phyloP scores from a whole-genome alignment of 345 rosid species.

The Hibiscus tridactylites region DNA sequence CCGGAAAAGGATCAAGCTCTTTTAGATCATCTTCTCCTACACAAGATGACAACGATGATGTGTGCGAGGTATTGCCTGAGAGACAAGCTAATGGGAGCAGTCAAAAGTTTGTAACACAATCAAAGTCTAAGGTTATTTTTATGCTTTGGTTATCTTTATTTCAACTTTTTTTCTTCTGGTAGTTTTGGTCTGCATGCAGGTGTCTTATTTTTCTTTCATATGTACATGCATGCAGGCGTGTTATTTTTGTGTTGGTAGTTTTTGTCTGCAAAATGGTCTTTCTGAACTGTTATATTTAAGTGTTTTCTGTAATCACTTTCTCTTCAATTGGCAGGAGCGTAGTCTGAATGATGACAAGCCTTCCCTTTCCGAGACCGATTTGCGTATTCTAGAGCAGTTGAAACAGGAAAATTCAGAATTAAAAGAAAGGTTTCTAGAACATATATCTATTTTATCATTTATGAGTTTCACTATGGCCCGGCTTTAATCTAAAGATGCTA shows the following conservation, averaged over 20 bases:
- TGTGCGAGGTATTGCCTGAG: slow-evolving; percentile 12
- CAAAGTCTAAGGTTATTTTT: slow-evolving; percentile 30
- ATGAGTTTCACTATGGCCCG: background rate
- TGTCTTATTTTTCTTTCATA: background rate
- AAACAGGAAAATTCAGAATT: slow-evolving; percentile 52
- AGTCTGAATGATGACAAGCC: slow-evolving; percentile 1
- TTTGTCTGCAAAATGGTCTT: background rate
- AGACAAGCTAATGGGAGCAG: slow-evolving; percentile 17
- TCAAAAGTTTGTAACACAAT: background rate
- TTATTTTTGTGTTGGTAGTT: background rate
- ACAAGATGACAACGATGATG: slow-evolving; percentile 28
- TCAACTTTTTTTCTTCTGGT: background rate
- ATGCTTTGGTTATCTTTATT: background rate
- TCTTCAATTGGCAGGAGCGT: slow-evolving; percentile 24
- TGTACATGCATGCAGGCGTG: background rate
- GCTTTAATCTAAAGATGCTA: background rate
- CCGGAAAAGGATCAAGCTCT: slow-evolving; percentile 22
- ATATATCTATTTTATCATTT: background rate
- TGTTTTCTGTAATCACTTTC: background rate
- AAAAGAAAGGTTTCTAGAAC: slow-evolving; percentile 40
- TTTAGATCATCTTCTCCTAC: slow-evolving; percentile 16
- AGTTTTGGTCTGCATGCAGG: background rate
- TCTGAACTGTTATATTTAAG: background rate
- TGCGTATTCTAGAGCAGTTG: slow-evolving; percentile 26
- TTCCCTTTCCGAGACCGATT: slow-evolving; percentile 18